Evolutionary conservation across 2,329 filamentous ascomycete genomes (phyloP), one percentile per base, ranked within the genome.

Genomic region (Sarocladium kiliense): DNA sequence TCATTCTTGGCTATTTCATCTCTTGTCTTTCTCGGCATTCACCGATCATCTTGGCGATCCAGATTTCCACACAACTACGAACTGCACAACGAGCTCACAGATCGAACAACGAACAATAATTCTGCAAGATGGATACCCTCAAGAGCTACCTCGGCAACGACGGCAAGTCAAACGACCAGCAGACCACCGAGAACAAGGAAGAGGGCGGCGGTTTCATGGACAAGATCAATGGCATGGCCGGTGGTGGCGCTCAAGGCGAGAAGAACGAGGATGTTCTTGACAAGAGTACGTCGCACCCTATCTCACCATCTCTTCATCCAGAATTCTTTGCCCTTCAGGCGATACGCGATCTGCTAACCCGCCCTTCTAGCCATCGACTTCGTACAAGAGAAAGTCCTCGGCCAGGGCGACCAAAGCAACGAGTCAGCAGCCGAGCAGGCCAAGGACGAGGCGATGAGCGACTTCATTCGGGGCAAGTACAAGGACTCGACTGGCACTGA

Each of bases 261-360:
- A 86, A 90, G 81, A 88, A 91, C 63, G 89, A 94, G 71, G 88
- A 93, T 65, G 73, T 70, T n/a, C 81, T 94, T 54, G 89, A 94
- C 74, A 94, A 94, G 75, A 86, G 88, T 90, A 59, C 23, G 30
- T 19, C 16, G n/a, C 11, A 10, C 18, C 47, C 30, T n/a, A 30
- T 4, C 5, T 54, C 50, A 47, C 34, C 25, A 42, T 5, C 1
- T 4, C 0, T 11, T 9, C 3, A 42, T 10, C n/a, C 32, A 47
- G 36, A 42, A 39, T 21, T 18, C 26, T 27, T 47, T 21, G 3
- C 21, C 41, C 18, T 44, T 18, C 41, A 39, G n/a, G n/a, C n/a
- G n/a, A n/a, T n/a, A n/a, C n/a, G n/a, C n/a, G n/a, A n/a, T n/a
- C n/a, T 39, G 50, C 55, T 59, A 30, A 57, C 49, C 42, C 14